Evolutionary conservation across 2,329 filamentous ascomycete genomes (phyloP).

Genomic region (Metarhizium album): DNA sequence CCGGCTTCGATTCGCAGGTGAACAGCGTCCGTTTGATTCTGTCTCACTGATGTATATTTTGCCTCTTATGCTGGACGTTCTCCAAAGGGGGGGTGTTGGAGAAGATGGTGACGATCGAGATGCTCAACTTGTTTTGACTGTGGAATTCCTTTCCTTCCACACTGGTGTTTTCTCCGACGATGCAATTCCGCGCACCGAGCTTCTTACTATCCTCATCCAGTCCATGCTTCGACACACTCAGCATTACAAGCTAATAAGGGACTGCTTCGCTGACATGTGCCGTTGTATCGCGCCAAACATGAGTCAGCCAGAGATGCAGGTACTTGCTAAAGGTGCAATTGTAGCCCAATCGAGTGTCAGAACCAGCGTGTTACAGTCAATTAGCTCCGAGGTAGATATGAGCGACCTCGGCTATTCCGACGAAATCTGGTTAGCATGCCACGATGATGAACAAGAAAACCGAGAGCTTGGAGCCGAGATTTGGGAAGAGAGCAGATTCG

Average conservation of each 20-base stretch:
- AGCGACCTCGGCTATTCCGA: constrained; percentile 77
- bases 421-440: constrained; percentile 86
- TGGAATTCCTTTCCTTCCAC: constrained; percentile 85
- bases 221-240: constrained; percentile 85
- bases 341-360: constrained; percentile 72
- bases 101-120: constrained; percentile 67
- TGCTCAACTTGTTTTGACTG: constrained; percentile 76
- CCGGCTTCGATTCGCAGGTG: constrained; percentile 76
- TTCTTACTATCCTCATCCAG: constrained; percentile 60
- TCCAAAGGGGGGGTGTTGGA: constrained; percentile 70
- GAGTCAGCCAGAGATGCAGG: constrained; percentile 55
- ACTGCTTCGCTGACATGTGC: constrained; percentile 79
- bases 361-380: constrained; percentile 75
- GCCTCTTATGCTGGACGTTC: constrained; percentile 67
- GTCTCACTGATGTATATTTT: constrained; percentile 82
- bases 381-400: constrained; percentile 85
- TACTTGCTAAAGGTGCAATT: constrained; percentile 69
- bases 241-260: constrained; percentile 91
- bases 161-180: constrained; percentile 67
- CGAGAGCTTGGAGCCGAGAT: constrained; percentile 73
- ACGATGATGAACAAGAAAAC: constrained; percentile 86
- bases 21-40: constrained; percentile 87
- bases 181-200: constrained; percentile 63
- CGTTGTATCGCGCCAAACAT: constrained; percentile 80
- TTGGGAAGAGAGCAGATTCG: constrained; percentile 87